Evolutionary conservation across 1,284 basidiomycete genomes (phyloP), one percentile per base, ranked within the genome.

Genomic region (Ceratobasidium theobromae): DNA sequence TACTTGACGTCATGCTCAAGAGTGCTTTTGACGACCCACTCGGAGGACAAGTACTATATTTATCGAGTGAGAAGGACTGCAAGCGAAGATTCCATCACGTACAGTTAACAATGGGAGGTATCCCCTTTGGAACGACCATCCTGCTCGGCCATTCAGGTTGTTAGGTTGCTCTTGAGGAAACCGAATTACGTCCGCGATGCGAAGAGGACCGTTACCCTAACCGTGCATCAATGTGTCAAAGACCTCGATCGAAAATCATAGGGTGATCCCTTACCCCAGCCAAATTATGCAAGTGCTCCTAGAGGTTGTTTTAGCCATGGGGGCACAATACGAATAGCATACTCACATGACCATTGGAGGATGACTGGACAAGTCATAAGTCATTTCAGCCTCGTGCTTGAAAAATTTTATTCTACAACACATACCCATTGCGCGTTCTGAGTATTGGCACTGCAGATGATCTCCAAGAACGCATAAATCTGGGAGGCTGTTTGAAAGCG

Each of bases 11-110:
- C 74, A 43, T 81, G 80, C 18, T 76, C 77, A 38, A 86, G 69
- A 0, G 84, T 85, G 45, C 81, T 86, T 72, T 85, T 86, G 27
- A 87, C 71, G 1, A 89, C 81, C 45, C 83, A 79, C 46, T 85
- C 82, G 1, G 86, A 87, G 0, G 86, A 80, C 30, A 86, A 74
- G 70, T 86, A 87, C 84, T 88, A 58, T 0, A 43, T 28, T n/a
- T 1, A 52, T 8, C 38, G 4, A 46, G 12, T 25, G n/a, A 23
- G 16, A 11, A 49, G 32, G 1, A 68, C 12, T 12, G 28, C 11
- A 28, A 18, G 14, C 8, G 2, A 48, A 23, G n/a, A 27, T 23
- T 14, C 14, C 25, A 64, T 25, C 67, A 49, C 5, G 23, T 70
- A 87, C 86, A 60, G 81, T 79, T 18, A 89, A 74, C 11, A 88